Conservation (phyloP, 306 rosid genomes). For the Acacia crassicarpa region DNA sequence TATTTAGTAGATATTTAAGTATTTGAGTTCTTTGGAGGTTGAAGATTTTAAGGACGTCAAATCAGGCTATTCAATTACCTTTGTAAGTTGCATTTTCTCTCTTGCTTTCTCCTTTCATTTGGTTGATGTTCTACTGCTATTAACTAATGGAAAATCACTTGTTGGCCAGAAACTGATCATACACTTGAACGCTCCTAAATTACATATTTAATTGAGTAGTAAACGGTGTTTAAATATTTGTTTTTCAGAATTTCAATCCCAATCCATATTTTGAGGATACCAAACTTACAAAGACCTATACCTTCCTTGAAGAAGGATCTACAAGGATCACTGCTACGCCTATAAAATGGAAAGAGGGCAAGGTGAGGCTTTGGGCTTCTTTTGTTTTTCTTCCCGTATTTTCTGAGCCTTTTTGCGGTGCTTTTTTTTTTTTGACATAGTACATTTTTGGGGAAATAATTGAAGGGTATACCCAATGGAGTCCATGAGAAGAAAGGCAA, state of each 20-base stretch:
- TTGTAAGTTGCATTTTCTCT: slow-evolving; percentile 59
- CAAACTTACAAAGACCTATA: slow-evolving; percentile 76
- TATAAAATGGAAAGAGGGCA: slow-evolving; percentile 94
- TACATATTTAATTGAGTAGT: not conserved
- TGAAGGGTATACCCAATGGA: slow-evolving; percentile 61
- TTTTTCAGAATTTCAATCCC: slow-evolving; percentile 70
- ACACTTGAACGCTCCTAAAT: slow-evolving; percentile 6
- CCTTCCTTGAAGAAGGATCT: slow-evolving; percentile 87
- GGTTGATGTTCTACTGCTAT: not conserved
- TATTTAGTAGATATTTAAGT: slow-evolving; percentile 72
- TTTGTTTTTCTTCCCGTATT: not conserved
- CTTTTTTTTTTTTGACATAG: not conserved
- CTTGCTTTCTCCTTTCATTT: not conserved
- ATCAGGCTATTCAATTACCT: slow-evolving; percentile 78
- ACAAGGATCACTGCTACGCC: slow-evolving; percentile 79
- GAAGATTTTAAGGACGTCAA: slow-evolving; percentile 86
- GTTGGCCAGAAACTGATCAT: not conserved
- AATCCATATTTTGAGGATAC: slow-evolving; percentile 91
- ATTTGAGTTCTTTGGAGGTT: slow-evolving; percentile 81
- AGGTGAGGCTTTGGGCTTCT: slow-evolving; percentile 46
- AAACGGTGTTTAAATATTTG: slow-evolving; percentile 3
- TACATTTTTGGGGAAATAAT: not conserved
- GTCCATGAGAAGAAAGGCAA: slow-evolving; percentile 66
- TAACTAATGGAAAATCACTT: not conserved
- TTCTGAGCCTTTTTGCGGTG: not conserved